Evolutionary conservation across 2,329 filamentous ascomycete species (phyloP).

Genomic region (Colletotrichum caudatum): DNA sequence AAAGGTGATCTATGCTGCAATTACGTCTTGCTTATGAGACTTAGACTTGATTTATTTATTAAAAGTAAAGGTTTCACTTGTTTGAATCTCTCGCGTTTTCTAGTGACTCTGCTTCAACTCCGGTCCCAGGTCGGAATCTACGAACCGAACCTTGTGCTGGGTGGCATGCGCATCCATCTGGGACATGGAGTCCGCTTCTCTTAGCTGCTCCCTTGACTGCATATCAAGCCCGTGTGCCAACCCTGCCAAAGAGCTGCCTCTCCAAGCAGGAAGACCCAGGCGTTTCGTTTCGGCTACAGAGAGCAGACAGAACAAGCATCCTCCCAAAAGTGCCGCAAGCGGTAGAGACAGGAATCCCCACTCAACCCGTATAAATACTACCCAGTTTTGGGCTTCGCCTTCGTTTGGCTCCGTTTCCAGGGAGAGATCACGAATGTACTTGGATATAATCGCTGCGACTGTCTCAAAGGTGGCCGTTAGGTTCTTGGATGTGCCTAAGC

Average conservation of each 20-base stretch:
- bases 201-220: not conserved
- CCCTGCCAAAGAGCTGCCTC: not conserved
- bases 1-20: too few relatives aligned
- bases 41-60: too few relatives aligned
- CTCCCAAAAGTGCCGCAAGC: not conserved
- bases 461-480: not conserved
- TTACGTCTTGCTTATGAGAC: too few relatives aligned
- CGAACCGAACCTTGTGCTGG: not conserved
- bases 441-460: not conserved
- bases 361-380: not conserved
- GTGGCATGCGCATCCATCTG: not conserved
- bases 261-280: not conserved
- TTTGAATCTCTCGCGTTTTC: too few relatives aligned
- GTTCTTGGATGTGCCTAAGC: not conserved
- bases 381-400: not conserved
- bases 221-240: not conserved
- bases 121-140: not conserved
- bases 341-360: conserved; percentile 1
- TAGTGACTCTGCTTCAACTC: not conserved
- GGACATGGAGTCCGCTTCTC: not conserved
- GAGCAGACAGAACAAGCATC: not conserved
- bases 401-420: not conserved
- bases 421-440: conserved; percentile 1
- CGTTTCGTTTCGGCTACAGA: not conserved
- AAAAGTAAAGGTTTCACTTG: too few relatives aligned